Conservation (phyloP, 2,329 filamentous ascomycete genomes). For the Paraphoma sp. region DNA sequence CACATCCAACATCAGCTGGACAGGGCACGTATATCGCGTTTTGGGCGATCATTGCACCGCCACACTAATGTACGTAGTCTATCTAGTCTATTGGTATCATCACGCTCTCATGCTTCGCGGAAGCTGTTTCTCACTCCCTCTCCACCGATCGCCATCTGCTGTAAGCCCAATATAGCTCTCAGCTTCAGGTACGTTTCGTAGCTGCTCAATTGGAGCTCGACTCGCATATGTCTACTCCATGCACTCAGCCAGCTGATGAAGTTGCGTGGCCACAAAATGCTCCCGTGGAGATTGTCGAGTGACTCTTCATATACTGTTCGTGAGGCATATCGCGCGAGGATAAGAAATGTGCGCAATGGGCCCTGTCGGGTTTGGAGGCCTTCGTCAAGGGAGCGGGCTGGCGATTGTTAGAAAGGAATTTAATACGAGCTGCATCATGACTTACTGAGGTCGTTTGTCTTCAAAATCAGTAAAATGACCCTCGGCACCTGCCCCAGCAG, state of each 20-base stretch:
- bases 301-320: conserved; percentile 68
- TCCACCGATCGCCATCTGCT: conserved; percentile 18
- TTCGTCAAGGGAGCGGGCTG: conserved; percentile 86
- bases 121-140: conserved; percentile 23
- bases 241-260: conserved; percentile 59
- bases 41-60: not conserved
- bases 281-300: conserved; percentile 58
- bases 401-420: not conserved
- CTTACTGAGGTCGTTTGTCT: conserved; percentile 91
- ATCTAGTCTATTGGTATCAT: not conserved
- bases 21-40: not conserved
- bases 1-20: not conserved
- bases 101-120: conserved; percentile 10
- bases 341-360: conserved; percentile 67
- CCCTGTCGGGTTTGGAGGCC: conserved; percentile 76
- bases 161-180: conserved; percentile 58
- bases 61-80: conserved; percentile 4
- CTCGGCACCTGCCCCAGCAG: conserved; percentile 87
- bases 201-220: conserved; percentile 64
- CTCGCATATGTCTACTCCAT: conserved; percentile 60
- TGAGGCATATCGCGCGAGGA: conserved; percentile 69
- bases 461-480: conserved; percentile 92
- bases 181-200: conserved; percentile 64
- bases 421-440: conserved; percentile 10
- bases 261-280: conserved; percentile 60